Evolutionary conservation across 2,329 filamentous ascomycete genomes (phyloP).

Genomic region (Alternaria hordeiaustralica): DNA sequence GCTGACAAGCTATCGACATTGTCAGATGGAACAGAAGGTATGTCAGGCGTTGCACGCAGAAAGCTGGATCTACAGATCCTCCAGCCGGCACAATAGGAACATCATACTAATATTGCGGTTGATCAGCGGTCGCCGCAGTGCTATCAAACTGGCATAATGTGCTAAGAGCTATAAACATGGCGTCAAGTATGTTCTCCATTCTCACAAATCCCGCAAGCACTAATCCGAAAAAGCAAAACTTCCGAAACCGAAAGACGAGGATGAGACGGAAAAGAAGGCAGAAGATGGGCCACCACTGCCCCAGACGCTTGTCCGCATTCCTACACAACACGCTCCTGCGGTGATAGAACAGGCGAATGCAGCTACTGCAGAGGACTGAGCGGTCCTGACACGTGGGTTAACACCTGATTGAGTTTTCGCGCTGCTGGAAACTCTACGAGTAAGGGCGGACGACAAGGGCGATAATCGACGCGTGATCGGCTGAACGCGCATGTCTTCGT

Average conservation of each 20-base stretch:
- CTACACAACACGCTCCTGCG: constrained; percentile 69
- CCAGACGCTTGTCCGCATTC: constrained; percentile 83
- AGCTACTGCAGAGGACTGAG: constrained; percentile 41
- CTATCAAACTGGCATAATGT: constrained; percentile 89
- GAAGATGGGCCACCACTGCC: constrained; percentile 65
- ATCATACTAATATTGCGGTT: constrained; percentile 28
- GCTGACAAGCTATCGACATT: constrained; percentile 79
- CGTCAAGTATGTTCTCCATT: constrained; percentile 67
- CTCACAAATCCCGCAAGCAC: constrained; percentile 1
- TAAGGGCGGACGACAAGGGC: constrained; percentile 1
- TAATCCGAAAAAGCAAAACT: constrained; percentile 66
- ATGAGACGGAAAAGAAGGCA: constrained; percentile 49
- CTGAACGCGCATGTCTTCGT: constrained; percentile 1
- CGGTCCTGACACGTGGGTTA: constrained; percentile 8
- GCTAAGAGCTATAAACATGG: constrained; percentile 83
- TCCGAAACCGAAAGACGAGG: constrained; percentile 63
- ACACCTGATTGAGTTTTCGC: constrained; percentile 3
- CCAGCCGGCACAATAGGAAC: background rate
- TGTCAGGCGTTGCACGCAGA: background rate
- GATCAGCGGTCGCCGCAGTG: constrained; percentile 78
- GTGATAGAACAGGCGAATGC: constrained; percentile 44
- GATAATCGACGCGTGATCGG: background rate
- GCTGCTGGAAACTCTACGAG: constrained; percentile 3
- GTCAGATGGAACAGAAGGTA: constrained; percentile 82
- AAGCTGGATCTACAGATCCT: background rate